Evolutionary conservation across 352 stramenopile genomes (phyloP), one percentile per base, ranked within the genome.

Genomic region (Peronosclerospora sorghi): DNA sequence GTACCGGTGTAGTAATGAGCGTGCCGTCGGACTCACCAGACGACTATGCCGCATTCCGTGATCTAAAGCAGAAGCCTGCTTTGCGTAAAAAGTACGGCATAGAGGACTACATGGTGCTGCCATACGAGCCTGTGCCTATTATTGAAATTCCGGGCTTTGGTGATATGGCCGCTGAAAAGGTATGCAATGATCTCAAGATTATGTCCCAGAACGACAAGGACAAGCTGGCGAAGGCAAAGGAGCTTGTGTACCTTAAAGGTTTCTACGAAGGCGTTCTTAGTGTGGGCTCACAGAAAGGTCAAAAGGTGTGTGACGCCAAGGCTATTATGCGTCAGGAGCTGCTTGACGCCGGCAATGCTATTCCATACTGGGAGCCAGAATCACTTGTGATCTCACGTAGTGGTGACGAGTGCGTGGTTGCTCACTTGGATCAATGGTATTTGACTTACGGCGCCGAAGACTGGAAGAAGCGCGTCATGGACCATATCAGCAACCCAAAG

Each of bases 391-490:
- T 98, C 57, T 97, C 86, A 32, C 90, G 96, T 49, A 83, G 70
- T 29, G 97, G 97, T 29, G 97, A 99, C 55, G 96, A 99, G 64
- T 99, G 97, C 60, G 95, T 99, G 4, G 97, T 99, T 29, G 96
- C 96, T 15, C 93, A 97, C 21, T 88, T 97, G 40, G 96, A 99
- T 80, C 96, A 99, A 76, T 99, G 96, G 96, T 99, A 99, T 61
- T 71, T 98, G 41, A 91, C 86, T 12, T 99, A 99, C 61, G 96
- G 96, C 44, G 95, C 97, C 28, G 94, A 98, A 59, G 89, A 96
- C 46, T 99, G 97, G 97, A 95, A 95, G 53, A 78, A 94, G 28
- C 79, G 84, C 24, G 95, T 98, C 29, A 73, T 94, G 45, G 76
- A 96, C 15, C 95, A 99, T 61, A 92, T 99, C 26, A 86, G 78